These are phyloP conservation scores for Sonneratia caseolaris DNA, from an alignment of 345 rosid species.

Conservation along the genomic window DNA sequence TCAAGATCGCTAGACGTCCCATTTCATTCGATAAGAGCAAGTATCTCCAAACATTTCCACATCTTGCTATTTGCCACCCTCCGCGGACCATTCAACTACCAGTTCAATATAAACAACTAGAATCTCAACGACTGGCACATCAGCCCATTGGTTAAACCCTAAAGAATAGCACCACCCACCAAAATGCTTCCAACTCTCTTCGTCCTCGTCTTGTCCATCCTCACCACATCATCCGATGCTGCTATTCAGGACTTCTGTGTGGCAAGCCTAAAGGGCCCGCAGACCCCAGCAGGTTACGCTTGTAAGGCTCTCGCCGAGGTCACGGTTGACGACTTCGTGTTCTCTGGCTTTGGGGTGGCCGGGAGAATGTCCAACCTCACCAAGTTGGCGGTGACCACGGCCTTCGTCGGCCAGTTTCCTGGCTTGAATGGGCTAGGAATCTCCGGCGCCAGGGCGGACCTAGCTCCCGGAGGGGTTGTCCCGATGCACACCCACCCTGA, in stretches of 20 bases:
- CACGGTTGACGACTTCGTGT: constrained; percentile 50
- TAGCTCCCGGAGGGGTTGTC: constrained; percentile 61
- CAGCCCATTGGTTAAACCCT: background rate
- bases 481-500: constrained; percentile 86
- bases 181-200: constrained; percentile 43
- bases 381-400: constrained; percentile 64
- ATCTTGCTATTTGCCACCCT: no score
- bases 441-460: constrained; percentile 60
- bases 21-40: no score
- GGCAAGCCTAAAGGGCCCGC: constrained; percentile 41
- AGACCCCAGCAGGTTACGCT: constrained; percentile 47
- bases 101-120: no score
- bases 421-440: constrained; percentile 72
- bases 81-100: background rate
- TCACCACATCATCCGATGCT: constrained; percentile 27
- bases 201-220: constrained; percentile 30
- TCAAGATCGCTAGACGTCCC: background rate
- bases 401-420: constrained; percentile 57
- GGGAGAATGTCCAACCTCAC: constrained; percentile 67
- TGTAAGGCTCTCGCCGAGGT: constrained; percentile 40
- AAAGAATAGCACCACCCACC: background rate
- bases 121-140: background rate
- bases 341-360: constrained; percentile 32
- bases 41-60: background rate
- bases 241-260: constrained; percentile 73